Base-by-base conservation (phyloP, 768 basidiomycete genomes). In the Pulveroboletus sp. region DNA sequence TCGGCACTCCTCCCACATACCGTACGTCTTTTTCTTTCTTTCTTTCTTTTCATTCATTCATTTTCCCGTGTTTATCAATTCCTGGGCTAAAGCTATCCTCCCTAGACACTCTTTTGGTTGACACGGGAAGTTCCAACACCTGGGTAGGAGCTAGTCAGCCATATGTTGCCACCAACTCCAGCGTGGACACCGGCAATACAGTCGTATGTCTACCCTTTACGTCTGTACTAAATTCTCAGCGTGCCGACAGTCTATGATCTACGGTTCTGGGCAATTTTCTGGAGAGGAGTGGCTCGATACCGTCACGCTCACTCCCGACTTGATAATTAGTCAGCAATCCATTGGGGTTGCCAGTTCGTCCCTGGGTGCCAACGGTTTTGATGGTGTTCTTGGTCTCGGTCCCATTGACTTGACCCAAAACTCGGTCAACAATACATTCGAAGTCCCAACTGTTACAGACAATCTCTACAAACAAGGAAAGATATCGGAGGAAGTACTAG, bases 361-460 rank as follows among this genome's bases (percentile, higher is more conserved):
- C 12, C 0, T 15, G 1, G 70, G 69, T 11, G 64, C 71, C 28
- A 14, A 49, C n/a, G 68, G 56, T n/a, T 56, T 75, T 9, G 73
- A 75, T 35, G 75, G 75, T 7, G 70, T 76, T 42, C 65, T 76
- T 9, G 58, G 75, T 59, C 42, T 59, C 12, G 65, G 73, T 15
- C 75, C 74, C 3, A 40, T 47, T 6, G 67, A 64, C 49, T 52
- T 74, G 37, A 74, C 73, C 0, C 17, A 43, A 1, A 65, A 58
- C 47, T 60, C 62, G 2, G 42, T 64, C 7, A 53, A 42, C 41
- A 52, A 55, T 18, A 4, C 33, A 2, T 24, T 28, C 3, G 28
- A 31, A 8, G 58, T 71, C 12, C 65, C 69, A 3, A 74, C 72
- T 5, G 67, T 74, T 18, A 60, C 54, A n/a, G 67, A 73, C 59